A percentile compares a stretch with the other conserved stretches of the same genome.
Evolutionary conservation across 768 basidiomycete genomes (phyloP).

Genomic region (Pleurotus citrinopileatus): DNA sequence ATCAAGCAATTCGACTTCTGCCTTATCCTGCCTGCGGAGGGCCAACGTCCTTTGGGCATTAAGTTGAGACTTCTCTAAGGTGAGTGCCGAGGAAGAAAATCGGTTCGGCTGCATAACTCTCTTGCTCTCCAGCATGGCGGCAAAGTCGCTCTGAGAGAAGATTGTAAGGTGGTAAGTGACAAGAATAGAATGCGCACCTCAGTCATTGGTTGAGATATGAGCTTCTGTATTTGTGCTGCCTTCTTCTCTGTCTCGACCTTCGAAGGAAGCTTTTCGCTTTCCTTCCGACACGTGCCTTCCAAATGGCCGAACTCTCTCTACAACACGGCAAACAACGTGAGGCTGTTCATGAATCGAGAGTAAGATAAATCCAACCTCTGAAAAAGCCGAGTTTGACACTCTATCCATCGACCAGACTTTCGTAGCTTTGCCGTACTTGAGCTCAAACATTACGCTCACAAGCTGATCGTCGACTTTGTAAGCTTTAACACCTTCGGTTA

Average conservation of each 20-base stretch:
- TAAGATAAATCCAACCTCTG: conserved; percentile 43
- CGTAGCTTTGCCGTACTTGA: conserved; percentile 72
- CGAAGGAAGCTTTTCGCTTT: conserved; percentile 65
- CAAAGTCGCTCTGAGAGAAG: conserved; percentile 67
- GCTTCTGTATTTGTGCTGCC: conserved; percentile 53
- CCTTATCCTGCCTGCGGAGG: conserved; percentile 64
- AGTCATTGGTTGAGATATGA: conserved; percentile 64
- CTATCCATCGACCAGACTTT: conserved; percentile 76
- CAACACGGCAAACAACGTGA: neutral
- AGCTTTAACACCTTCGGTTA: conserved; percentile 51
- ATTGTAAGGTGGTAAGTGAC: conserved; percentile 11
- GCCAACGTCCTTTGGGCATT: conserved; percentile 75
- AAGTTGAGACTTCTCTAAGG: conserved; percentile 65
- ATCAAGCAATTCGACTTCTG: conserved; percentile 62
- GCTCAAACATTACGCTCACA: conserved; percentile 65
- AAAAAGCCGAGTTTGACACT: conserved; percentile 74
- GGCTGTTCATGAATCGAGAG: conserved; percentile 9
- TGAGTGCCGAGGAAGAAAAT: conserved; percentile 30
- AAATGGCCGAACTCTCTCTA: conserved; percentile 78
- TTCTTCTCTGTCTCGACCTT: conserved; percentile 68
- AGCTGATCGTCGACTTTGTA: conserved; percentile 69
- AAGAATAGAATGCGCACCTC: conserved; percentile 51
- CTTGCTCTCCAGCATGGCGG: conserved; percentile 74
- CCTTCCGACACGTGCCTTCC: conserved; percentile 35
- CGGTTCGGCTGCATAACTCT: conserved; percentile 34